phyloP scores from a whole-genome alignment of 176 grass and related monocot genomes.

The Leersia perrieri region DNA sequence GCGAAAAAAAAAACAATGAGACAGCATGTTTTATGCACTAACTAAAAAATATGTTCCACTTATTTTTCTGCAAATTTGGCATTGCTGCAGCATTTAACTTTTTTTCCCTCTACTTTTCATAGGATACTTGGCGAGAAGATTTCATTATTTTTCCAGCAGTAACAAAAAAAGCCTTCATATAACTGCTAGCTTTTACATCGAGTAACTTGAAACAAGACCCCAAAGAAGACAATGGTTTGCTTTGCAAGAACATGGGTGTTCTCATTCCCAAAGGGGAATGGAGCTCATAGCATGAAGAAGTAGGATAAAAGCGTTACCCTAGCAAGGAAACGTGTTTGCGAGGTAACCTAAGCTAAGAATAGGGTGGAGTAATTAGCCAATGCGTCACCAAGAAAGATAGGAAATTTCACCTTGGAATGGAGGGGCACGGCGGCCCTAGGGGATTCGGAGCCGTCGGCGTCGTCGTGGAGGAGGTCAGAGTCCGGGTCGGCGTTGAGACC shows the following conservation, averaged over 20 bases:
- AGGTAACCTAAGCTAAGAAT: conserved; percentile 21
- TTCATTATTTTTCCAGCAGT: background rate
- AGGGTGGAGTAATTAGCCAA: background rate
- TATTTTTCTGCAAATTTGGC: background rate
- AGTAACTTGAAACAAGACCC: background rate
- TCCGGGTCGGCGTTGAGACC: conserved; percentile 56
- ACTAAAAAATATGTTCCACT: background rate
- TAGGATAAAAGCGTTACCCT: background rate
- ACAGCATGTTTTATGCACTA: background rate
- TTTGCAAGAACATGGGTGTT: background rate
- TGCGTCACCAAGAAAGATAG: background rate
- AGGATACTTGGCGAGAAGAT: background rate
- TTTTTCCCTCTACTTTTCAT: background rate
- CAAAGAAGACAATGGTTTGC: background rate
- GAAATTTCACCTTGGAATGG: conserved; percentile 38
- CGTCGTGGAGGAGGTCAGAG: conserved; percentile 38
- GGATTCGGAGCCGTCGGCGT: background rate
- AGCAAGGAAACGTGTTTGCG: background rate
- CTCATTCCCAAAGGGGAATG: too few relatives aligned
- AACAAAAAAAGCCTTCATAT: background rate
- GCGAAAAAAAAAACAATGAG: background rate
- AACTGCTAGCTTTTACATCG: background rate
- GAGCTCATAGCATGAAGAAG: background rate
- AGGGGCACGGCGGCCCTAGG: conserved; percentile 24
- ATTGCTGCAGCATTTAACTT: background rate